phyloP scores from a whole-genome alignment of 169 alveolate genomes.

The Fabrea salina region DNA sequence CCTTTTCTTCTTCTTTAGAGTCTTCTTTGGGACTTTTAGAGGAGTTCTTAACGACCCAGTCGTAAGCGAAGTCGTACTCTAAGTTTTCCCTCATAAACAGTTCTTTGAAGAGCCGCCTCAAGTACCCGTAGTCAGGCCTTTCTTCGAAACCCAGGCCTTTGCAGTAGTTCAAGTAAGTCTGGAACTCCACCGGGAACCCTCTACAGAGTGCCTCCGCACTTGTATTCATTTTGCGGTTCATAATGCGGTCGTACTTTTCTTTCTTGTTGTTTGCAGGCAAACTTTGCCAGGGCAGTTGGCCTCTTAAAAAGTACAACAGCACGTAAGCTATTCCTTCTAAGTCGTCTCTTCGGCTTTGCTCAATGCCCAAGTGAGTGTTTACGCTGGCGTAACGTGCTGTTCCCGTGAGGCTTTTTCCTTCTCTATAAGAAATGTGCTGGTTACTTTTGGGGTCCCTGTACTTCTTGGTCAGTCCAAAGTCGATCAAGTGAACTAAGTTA shows the following conservation, averaged over 20 bases:
- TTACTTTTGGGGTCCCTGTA: conserved; percentile 61
- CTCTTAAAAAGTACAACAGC: conserved; percentile 68
- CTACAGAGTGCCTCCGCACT: conserved; percentile 62
- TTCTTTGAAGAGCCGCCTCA: not conserved
- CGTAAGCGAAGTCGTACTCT: not conserved
- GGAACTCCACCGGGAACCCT: conserved; percentile 56
- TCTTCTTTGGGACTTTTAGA: no score
- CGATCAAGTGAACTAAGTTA: conserved; percentile 44
- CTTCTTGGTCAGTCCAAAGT: conserved; percentile 77
- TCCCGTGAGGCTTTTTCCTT: conserved; percentile 77
- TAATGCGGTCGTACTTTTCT: conserved; percentile 48
- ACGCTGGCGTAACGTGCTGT: conserved; percentile 81
- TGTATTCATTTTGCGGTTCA: conserved; percentile 66
- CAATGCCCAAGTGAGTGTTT: conserved; percentile 73
- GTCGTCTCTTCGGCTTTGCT: no score
- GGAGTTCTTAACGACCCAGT: no score
- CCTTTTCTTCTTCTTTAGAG: no score
- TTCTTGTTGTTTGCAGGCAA: not conserved
- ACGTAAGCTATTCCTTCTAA: conserved; percentile 82
- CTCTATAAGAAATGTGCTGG: conserved; percentile 77
- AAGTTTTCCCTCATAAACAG: not conserved
- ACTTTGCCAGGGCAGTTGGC: conserved; percentile 80
- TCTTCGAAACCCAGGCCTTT: conserved; percentile 68
- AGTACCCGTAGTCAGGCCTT: conserved; percentile 67
- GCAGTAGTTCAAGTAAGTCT: conserved; percentile 47